Base-by-base conservation (phyloP, 2,329 filamentous ascomycete species). In the Fonsecaea multimorphosa region DNA sequence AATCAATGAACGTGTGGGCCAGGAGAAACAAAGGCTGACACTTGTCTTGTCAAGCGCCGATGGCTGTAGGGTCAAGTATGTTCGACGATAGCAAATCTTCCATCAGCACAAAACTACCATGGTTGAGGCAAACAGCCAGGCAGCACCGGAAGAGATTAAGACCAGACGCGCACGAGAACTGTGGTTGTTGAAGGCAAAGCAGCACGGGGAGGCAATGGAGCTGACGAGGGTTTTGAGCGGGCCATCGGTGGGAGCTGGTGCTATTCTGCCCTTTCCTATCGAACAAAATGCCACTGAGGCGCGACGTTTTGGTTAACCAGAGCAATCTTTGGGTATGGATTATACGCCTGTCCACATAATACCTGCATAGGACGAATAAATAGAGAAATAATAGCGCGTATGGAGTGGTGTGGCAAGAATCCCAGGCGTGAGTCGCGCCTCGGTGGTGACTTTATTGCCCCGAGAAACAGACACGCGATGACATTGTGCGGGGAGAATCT, bases 11-110 rank as follows among this genome's bases (percentile, higher is more conserved):
- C 32, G 53, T 8, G 5, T 32, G 7, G 67, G 67, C 9, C 44
- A 27, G 12, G 68, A 66, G 52, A 63, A 34, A 52, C 67, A 69
- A 46, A 51, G 27, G 22, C 16, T 69, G 24, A 67, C 65, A 3
- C 32, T 67, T 22, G 67, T 69, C 12, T 34, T 69, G n/a, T 44
- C 64, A 7, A 44, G 58, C 29, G 52, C 58, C 12, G 65, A 69
- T 46, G 67, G 67, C 75, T 52, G n/a, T 53, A 62, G 49, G 40
- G 65, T 67, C 22, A 34, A 31, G 27, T 55, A 32, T 36, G 24
- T 44, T 16, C 38, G 38, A 19, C 38, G 38, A 44, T 44, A 44
- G 44, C 44, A 11, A 24, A 44, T 44, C 4, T 6, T 44, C 38
- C 38, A 44, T 44, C 19, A 2, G 38, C 7, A 16, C 16, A n/a